These are phyloP conservation scores for Fusarium goolgardi DNA, from an alignment of 2,329 filamentous ascomycete species.

Conservation along the genomic window DNA sequence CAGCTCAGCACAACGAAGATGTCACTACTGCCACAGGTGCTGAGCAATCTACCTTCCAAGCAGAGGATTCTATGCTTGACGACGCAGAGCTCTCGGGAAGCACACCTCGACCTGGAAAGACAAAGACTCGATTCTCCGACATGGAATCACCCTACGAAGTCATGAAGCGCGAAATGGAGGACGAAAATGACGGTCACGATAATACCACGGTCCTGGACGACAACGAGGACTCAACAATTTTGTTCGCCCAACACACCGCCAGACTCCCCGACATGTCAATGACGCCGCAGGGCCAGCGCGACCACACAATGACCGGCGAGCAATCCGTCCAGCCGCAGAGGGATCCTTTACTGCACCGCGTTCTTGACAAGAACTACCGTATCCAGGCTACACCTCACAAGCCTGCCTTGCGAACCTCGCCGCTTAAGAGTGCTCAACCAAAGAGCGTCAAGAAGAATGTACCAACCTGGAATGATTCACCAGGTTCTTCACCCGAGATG, in stretches of 20 bases:
- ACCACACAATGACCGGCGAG: slow-evolving; percentile 48
- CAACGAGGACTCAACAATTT: slow-evolving; percentile 60
- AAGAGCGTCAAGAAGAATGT: slow-evolving; percentile 52
- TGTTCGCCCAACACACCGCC: slow-evolving; percentile 65
- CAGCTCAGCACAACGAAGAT: slow-evolving; percentile 55
- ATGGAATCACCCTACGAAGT: slow-evolving; percentile 82
- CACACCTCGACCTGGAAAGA: slow-evolving; percentile 71
- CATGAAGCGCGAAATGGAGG: slow-evolving; percentile 74
- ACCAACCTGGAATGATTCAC: slow-evolving; percentile 65
- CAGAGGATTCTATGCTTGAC: slow-evolving; percentile 75
- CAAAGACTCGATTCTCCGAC: slow-evolving; percentile 67
- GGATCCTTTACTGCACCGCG: slow-evolving; percentile 86
- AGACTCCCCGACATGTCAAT: slow-evolving; percentile 71
- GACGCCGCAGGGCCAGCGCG: slow-evolving; percentile 66
- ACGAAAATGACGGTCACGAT: slow-evolving; percentile 57
- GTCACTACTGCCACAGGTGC: slow-evolving; percentile 51
- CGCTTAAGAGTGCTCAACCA: slow-evolving; percentile 55
- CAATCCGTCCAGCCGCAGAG: slow-evolving; percentile 57
- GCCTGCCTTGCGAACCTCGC: slow-evolving; percentile 57
- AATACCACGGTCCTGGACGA: slow-evolving; percentile 52
- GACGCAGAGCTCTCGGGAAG: slow-evolving; percentile 72
- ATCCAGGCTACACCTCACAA: slow-evolving; percentile 91
- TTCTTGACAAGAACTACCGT: slow-evolving; percentile 96
- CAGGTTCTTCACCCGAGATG: slow-evolving; percentile 80
- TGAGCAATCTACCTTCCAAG: slow-evolving; percentile 53